Base-by-base conservation (phyloP, 2,329 filamentous ascomycete genomes). In the Aspergillus aculeatinus region DNA sequence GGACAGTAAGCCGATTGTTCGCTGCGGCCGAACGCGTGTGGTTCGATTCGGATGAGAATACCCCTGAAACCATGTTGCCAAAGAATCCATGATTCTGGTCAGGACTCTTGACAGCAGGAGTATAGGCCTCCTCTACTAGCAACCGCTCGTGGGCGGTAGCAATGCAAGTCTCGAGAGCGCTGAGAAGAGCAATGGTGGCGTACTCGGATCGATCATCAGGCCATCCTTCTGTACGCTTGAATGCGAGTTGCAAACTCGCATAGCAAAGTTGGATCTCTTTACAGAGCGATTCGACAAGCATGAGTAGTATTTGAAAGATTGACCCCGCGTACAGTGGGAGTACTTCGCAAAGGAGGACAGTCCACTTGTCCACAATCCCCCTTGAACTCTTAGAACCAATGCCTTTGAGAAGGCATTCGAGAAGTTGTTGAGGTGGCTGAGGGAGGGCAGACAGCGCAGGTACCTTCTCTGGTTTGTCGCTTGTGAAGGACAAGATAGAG, bases 11-110 rank as follows among this genome's bases (percentile, higher is more conserved):
- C 50, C 94, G 87, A 68, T 95, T 94, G 70, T 98, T 99, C 9
- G 93, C 92, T n/a, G 91, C 92, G 7, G 89, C 87, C 60, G 88
- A 92, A 52, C 92, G 87, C n/a, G 87, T 84, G 62, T 93, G 90
- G 2, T 85, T 87, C 0, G 85, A 82, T 60, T 97, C 92, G 0
- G 89, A 86, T 42, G 91, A 85, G 72, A 96, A 96, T 0, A 96
- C 91, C 1, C 92, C 92, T 0, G 92, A 95, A 1, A 96, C 91
- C 86, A 97, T 96, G 67, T 91, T 96, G 49, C 92, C 92, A 70
- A 98, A 96, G 72, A 97, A 94, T 5, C 92, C 89, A 71, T 93
- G 91, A 14, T 89, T 86, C 66, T 91, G 90, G 69, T 96, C 91
- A 23, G 92, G 91, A 61, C 87, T 89, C 77, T 96, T 96, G 48